Evolutionary conservation across 83 land plant genomes (phyloP).

Genomic region (Picea mariana): DNA sequence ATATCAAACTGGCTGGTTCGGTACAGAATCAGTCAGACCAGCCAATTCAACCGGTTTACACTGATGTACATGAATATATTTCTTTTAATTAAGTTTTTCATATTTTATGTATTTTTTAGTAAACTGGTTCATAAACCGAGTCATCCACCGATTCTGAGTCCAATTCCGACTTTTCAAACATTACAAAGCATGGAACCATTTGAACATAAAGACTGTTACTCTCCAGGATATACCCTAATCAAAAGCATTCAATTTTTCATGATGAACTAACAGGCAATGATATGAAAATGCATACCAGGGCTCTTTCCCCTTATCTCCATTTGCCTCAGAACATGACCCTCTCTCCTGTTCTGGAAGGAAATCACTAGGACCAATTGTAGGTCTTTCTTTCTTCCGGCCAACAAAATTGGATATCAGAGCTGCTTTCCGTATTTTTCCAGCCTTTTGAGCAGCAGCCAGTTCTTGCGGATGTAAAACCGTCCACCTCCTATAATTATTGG

Average conservation of each 20-base stretch:
- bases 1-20: too few species aligned
- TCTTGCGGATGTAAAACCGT: slow-evolving; percentile 69
- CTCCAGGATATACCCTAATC: not conserved
- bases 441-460: slow-evolving; percentile 57
- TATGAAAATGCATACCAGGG: slow-evolving; percentile 3
- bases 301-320: not conserved
- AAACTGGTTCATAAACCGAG: not conserved
- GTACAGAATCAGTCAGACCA: too few species aligned
- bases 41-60: too few species aligned
- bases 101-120: too few species aligned
- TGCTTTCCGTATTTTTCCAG: slow-evolving; percentile 49
- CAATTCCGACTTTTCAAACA: not conserved
- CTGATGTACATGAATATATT: too few species aligned
- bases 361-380: slow-evolving; percentile 74
- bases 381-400: slow-evolving; percentile 78
- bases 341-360: slow-evolving; percentile 31
- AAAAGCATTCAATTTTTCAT: not conserved
- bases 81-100: too few species aligned
- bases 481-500: slow-evolving; percentile 71
- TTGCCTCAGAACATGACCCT: slow-evolving; percentile 8
- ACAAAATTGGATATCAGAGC: slow-evolving; percentile 81
- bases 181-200: not conserved
- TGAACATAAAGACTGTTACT: too few species aligned
- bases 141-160: not conserved
- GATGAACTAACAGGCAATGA: not conserved